These are phyloP conservation scores for Mycothermus thermophilus DNA, from an alignment of 495 filamentous ascomycete species.

Conservation along the genomic window DNA sequence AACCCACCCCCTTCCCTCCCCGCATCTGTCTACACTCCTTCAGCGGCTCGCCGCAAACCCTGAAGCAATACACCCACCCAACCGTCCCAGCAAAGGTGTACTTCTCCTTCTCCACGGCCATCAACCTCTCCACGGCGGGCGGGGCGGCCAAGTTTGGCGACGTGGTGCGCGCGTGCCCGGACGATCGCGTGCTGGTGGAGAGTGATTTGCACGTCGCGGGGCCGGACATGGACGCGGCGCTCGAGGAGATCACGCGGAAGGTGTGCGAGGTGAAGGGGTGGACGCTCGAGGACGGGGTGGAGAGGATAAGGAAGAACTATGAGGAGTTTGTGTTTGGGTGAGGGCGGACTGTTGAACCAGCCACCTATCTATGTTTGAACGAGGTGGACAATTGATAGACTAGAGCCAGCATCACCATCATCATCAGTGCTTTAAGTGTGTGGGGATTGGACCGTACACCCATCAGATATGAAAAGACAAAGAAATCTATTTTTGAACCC, in stretches of 20 bases:
- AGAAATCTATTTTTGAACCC: no score
- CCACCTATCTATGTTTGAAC: no score
- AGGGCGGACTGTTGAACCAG: no score
- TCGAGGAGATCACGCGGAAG: conserved; percentile 59
- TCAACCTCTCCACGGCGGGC: conserved; percentile 54
- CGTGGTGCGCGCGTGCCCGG: conserved; percentile 61
- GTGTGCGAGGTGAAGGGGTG: conserved; percentile 71
- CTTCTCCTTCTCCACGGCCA: conserved; percentile 74
- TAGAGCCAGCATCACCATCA: no score
- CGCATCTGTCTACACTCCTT: conserved; percentile 91
- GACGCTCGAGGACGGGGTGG: conserved; percentile 57
- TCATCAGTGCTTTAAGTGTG: no score
- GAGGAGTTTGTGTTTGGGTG: conserved; percentile 60
- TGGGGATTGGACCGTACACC: no score
- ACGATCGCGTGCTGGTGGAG: conserved; percentile 69
- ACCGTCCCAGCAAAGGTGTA: conserved; percentile 65
- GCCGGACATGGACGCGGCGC: conserved; percentile 57
- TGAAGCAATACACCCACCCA: conserved; percentile 65
- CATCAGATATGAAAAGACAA: no score
- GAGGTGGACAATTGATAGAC: no score
- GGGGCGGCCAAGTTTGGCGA: conserved; percentile 34
- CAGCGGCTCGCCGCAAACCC: conserved; percentile 59
- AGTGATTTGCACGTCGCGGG: conserved; percentile 86
- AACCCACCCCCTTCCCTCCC: conserved; percentile 58
- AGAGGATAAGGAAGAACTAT: conserved; percentile 64